Evolutionary conservation across 352 stramenopile genomes (phyloP), one percentile per base, ranked within the genome.

Genomic region (Globisporangium perplexum): DNA sequence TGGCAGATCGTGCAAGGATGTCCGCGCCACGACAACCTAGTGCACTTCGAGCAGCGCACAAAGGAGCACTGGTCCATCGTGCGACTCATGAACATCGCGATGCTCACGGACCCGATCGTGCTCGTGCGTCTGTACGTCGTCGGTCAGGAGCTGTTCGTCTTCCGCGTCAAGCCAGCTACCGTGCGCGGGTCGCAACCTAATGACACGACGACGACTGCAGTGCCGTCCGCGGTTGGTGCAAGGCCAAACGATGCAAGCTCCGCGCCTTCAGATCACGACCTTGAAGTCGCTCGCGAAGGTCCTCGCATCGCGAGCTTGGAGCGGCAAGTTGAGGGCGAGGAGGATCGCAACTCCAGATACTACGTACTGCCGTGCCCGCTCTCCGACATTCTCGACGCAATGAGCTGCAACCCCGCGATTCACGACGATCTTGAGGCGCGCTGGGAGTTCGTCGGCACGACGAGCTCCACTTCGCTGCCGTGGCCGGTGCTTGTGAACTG

Each of bases 1-100:
- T 60, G 41, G 50, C 47, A 50, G 38, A 33, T 55, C 7, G 38
- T 52, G 46, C 42, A 72, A 46, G 43, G 41, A 4, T 56, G 50
- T 50, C 33, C 59, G 14, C 38, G 23, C 33, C 22, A 65, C 60
- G 20, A 41, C 33, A 44, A 14, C 56, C 41, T 62, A 53, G 28
- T 65, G 57, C 63, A 57, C 7, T 4, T 73, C 10, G 50, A 64
- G 12, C 45, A 47, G 7, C 58, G 68, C 15, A 57, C 61, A 12
- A 60, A 50, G 10, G 56, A 56, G 36, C 33, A 68, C 4, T 69
- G 55, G 64, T 68, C 64, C 3, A 53, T 72, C 31, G 43, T 65
- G 4, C 62, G 64, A 3, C 61, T 75, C 44, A 63, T 53, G 24
- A 72, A 75, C 46, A 65, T 75, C 24, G 60, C 51, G 28, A 42